These are phyloP conservation scores for Aspergillus cejpii DNA, from an alignment of 2,329 filamentous ascomycete species.

Conservation along the genomic window DNA sequence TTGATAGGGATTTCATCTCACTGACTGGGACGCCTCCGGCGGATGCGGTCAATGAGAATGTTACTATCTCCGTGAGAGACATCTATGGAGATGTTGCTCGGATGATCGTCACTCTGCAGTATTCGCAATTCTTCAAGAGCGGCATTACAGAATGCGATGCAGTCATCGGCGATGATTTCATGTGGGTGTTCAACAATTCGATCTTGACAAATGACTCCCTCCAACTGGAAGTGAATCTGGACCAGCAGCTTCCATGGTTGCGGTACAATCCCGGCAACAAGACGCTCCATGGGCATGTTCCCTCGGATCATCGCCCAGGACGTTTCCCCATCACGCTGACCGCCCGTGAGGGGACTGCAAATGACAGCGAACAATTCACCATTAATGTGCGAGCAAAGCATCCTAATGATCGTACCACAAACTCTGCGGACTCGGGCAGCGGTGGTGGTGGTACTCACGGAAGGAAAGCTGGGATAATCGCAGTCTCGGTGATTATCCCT, in stretches of 20 bases:
- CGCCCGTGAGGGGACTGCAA: slow-evolving; percentile 35
- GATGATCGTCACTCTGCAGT: slow-evolving; percentile 47
- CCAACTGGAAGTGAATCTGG: slow-evolving; percentile 42
- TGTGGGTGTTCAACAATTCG: slow-evolving; percentile 42
- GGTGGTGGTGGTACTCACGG: slow-evolving; percentile 13
- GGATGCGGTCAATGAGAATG: slow-evolving; percentile 54
- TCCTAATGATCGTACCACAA: slow-evolving; percentile 9
- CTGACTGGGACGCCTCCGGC: slow-evolving; percentile 59
- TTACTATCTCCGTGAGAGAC: slow-evolving; percentile 57
- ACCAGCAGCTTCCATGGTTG: slow-evolving; percentile 43
- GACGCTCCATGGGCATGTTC: slow-evolving; percentile 46
- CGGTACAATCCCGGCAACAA: slow-evolving; percentile 42
- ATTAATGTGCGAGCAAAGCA: slow-evolving; percentile 29
- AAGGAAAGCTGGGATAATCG: slow-evolving; percentile 35
- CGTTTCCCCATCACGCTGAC: slow-evolving; percentile 41
- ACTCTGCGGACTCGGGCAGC: slow-evolving; percentile 16
- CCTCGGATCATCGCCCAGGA: slow-evolving; percentile 34
- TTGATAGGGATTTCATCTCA: slow-evolving; percentile 56
- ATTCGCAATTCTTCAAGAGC: slow-evolving; percentile 41
- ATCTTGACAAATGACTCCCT: slow-evolving; percentile 39
- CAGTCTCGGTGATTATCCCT: slow-evolving; percentile 33
- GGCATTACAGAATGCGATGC: slow-evolving; percentile 44
- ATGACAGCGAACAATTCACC: slow-evolving; percentile 42
- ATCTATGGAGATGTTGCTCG: slow-evolving; percentile 54
- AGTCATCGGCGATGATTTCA: slow-evolving; percentile 46